Evolutionary conservation across 192 early-diverging fungal genomes (phyloP), one percentile per base, ranked within the genome.

Genomic region (Gamsiella multidivaricata): DNA sequence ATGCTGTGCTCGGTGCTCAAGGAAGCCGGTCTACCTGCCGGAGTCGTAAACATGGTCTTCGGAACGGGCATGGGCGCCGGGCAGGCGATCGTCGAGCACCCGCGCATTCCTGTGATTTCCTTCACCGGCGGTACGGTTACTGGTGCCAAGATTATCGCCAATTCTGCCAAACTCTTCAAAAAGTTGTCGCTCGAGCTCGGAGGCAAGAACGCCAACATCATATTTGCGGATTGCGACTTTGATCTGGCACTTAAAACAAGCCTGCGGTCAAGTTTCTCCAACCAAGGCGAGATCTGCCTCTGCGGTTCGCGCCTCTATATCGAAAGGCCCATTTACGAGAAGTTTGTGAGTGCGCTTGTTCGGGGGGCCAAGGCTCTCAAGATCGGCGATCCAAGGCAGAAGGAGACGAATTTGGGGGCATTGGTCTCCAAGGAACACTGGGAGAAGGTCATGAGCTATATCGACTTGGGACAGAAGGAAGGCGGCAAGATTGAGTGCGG

Each of bases 21-120:
- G 23, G 82, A 90, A 11, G 91, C 89, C n/a, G 89, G 88, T 18
- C 62, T 94, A 1, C 91, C 92, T 1, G 65, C 81, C 5, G 91
- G 93, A 29, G 91, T 94, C 18, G 88, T 91, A 43, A 94, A 94
- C 70, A 87, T 94, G 80, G 84, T 93, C 37, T 93, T 92, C 84
- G 93, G 93, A 7, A 85, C 66, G 2, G 83, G 83, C 42, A 65
- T 70, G 74, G 51, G 55, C 0, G 91, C 88, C 2, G 91, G 93
- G 8, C 82, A 84, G 33, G 81, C 88, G 3, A 84, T 94, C 15
- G 89, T 92, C 39, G 70, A 83, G 60, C 91, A 94, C 63, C 80
- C 79, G 26, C 80, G 87, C 58, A 91, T 94, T 25, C 82, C 83
- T 2, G 58, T 88, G 17, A 78, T 94, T 29, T 93, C 91, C 0